Base-by-base conservation (phyloP, 306 rosid genomes). In the Trifolium pratense region DNA sequence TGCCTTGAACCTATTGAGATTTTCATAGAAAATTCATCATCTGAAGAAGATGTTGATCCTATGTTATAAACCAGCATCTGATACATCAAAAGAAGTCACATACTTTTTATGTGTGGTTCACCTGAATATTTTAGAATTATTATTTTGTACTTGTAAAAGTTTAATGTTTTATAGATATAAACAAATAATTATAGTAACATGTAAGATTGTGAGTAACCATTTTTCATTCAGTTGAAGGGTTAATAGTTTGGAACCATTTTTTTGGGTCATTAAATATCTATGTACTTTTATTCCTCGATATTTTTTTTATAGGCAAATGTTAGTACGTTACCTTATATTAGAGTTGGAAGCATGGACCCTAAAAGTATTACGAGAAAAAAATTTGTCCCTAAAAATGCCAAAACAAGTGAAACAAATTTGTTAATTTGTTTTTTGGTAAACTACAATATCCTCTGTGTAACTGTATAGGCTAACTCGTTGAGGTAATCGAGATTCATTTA, bases 1-100 rank as follows among this genome's bases (percentile, higher is more conserved):
- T 89, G 97, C 86, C 90, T 88, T 77, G 73, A 85, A 53, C 98
- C 97, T 12, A 93, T 81, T 20, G 85, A 93, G 71, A 91, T 93
- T 53, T 81, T 89, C 66, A 18, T 88, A 15, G 68, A 59, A 72
- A 83, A 89, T 76, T 17, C 58, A 78, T 75, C 64, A 80, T 71
- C 71, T 56, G 87, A 87, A 61, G 87, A 87, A 56, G 73, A 23
- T 25, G 68, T 9, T 56, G 61, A 72, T 74, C 61, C 71, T 32
- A 36, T 78, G 67, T 76, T 73, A 63, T 69, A 61, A 40, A 84
- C 71, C 52, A 81, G 73, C 63, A 42, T 40, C 21, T 84, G 67
- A 87, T 20, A 42, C 39, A 12, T 59, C 49, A 8, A 52, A 18
- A 75, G 49, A 60, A 42, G 17, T 46, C 56, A 58, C 70, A 42